Evolutionary conservation across 331 rosid genomes (phyloP).

Genomic region (Pyrus hybrid): DNA sequence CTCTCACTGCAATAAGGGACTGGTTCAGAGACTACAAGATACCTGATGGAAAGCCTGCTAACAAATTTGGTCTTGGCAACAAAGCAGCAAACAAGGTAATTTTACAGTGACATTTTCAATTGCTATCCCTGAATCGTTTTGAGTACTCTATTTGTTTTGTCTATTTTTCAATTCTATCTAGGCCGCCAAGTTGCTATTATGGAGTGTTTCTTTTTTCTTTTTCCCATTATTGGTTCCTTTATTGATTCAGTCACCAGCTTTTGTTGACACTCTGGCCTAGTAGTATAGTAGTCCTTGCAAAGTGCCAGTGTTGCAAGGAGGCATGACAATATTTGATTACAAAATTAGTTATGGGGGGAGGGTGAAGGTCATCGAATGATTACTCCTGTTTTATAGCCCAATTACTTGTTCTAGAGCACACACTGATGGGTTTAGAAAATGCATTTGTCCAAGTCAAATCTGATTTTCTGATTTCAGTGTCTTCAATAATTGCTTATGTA

Average conservation of each 20-base stretch:
- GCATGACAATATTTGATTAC: background rate
- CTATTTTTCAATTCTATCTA: background rate
- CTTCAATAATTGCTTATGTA: background rate
- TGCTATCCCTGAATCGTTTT: background rate
- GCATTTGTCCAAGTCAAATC: background rate
- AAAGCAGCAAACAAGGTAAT: conserved; percentile 78
- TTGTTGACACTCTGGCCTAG: background rate
- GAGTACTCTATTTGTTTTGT: background rate
- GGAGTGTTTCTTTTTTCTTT: background rate
- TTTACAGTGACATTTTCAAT: background rate
- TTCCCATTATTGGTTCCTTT: background rate
- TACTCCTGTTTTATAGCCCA: background rate
- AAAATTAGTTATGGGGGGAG: background rate
- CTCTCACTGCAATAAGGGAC: conserved; percentile 84
- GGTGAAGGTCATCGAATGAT: background rate
- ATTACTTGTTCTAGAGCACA: background rate
- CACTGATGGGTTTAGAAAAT: background rate
- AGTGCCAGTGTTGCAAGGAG: background rate
- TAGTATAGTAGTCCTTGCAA: background rate
- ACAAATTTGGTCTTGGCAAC: conserved; percentile 95
- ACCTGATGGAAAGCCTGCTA: conserved; percentile 99
- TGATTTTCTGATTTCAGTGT: background rate
- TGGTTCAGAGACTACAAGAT: conserved; percentile 99
- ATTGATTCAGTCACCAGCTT: background rate
- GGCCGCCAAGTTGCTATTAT: too few relatives aligned